These are phyloP conservation scores for Ogataea sp. DNA, from an alignment of 805 yeast genomes.

Conservation along the genomic window DNA sequence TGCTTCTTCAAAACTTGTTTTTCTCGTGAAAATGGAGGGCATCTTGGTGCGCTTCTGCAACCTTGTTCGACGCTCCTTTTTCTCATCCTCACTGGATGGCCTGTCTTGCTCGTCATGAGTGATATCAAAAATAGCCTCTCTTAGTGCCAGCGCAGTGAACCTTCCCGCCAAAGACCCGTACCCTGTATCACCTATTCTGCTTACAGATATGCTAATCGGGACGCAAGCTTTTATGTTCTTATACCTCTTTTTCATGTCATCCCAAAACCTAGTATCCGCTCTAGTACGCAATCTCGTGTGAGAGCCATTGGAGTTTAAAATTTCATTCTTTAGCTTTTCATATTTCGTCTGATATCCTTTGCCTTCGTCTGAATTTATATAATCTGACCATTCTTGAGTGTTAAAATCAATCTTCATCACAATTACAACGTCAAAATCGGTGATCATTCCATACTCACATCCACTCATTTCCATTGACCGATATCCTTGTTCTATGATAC, in stretches of 20 bases:
- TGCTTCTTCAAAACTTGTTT: not conserved
- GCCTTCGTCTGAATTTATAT: not conserved
- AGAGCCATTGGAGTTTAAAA: not conserved
- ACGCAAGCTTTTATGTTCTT: not conserved
- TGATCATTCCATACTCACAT: not conserved
- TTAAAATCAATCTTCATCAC: not conserved
- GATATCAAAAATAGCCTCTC: not conserved
- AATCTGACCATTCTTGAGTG: not conserved
- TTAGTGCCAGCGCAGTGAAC: not conserved
- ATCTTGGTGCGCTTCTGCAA: not conserved
- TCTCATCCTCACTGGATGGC: not conserved
- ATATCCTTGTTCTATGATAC: not conserved
- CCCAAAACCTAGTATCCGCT: not conserved
- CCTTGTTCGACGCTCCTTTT: not conserved
- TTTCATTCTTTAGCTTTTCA: not conserved
- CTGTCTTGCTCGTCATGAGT: not conserved
- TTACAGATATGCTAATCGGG: not conserved
- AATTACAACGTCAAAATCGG: not conserved
- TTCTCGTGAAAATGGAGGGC: not conserved
- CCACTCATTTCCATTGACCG: not conserved
- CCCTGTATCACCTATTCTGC: not conserved
- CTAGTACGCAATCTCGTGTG: not conserved
- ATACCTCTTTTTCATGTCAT: not conserved
- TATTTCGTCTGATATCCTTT: not conserved
- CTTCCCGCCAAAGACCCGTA: not conserved